Percentiles rank a stretch among this genome's conserved stretches.
Evolutionary conservation across 306 rosid species (phyloP).

Genomic region (Vigna trinervia): DNA sequence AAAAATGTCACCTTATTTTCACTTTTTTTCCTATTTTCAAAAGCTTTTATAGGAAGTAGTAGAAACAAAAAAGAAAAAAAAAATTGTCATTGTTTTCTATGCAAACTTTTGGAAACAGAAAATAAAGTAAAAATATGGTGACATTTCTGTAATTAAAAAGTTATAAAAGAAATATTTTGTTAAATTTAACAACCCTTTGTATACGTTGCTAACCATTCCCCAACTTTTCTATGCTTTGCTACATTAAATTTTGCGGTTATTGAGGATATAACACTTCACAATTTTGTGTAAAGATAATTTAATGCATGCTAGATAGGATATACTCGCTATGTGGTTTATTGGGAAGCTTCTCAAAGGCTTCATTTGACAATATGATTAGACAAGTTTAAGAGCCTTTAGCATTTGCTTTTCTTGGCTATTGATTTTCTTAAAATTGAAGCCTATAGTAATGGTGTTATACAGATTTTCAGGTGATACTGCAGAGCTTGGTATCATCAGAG

Average conservation of each 20-base stretch:
- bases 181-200: not conserved
- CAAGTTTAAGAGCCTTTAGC: constrained; percentile 28
- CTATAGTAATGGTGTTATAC: constrained; percentile 48
- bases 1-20: not conserved
- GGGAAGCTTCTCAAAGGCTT: constrained; percentile 6
- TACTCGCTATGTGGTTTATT: constrained; percentile 1
- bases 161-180: not conserved
- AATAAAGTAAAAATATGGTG: not conserved
- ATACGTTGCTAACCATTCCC: constrained; percentile 7
- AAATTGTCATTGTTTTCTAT: not conserved
- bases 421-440: constrained; percentile 31
- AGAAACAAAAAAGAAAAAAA: not conserved
- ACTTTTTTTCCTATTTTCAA: not conserved
- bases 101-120: not conserved
- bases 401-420: constrained; percentile 5
- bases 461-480: constrained; percentile 95
- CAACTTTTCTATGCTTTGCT: not conserved
- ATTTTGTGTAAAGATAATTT: not conserved
- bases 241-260: not conserved
- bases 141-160: not conserved
- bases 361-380: constrained; percentile 22
- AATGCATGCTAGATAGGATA: constrained; percentile 1
- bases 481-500: constrained; percentile 89
- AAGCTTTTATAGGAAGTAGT: not conserved
- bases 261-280: constrained; percentile 15